These are phyloP conservation scores for Phylloporus sp. DNA, from an alignment of 768 basidiomycete species.

Conservation along the genomic window DNA sequence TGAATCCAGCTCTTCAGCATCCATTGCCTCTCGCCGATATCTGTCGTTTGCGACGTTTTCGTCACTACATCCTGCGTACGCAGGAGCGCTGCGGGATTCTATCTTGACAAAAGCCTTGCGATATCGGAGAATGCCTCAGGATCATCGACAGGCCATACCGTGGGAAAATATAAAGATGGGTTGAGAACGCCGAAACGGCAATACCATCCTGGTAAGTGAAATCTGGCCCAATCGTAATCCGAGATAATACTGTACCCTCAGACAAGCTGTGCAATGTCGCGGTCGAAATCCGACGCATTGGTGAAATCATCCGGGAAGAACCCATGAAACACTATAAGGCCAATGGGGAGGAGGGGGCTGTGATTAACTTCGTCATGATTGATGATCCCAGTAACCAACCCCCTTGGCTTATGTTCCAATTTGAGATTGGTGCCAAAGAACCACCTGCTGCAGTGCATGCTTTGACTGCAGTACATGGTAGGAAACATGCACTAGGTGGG, in stretches of 20 bases:
- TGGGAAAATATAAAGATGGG: constrained; percentile 1
- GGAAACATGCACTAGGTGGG: neutral
- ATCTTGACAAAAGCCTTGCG: constrained; percentile 5
- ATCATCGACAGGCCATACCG: constrained; percentile 5
- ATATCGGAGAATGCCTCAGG: neutral
- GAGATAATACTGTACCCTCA: neutral
- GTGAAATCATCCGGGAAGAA: constrained; percentile 6
- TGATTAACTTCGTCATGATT: constrained; percentile 7
- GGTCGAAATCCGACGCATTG: constrained; percentile 16
- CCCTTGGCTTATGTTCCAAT: constrained; percentile 13
- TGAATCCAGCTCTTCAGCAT: constrained; percentile 9
- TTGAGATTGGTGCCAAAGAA: constrained; percentile 5
- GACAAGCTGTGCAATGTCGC: constrained; percentile 9
- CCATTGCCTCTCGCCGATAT: constrained; percentile 14
- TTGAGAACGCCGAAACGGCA: constrained; percentile 8
- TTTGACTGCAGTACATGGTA: neutral
- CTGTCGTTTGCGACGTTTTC: constrained; percentile 17
- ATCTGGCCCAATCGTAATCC: neutral
- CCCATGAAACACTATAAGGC: neutral
- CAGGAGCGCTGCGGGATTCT: constrained; percentile 11
- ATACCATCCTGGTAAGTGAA: neutral
- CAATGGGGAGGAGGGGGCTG: neutral
- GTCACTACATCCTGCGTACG: neutral
- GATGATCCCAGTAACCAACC: constrained; percentile 9
- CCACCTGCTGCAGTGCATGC: neutral